Evolutionary conservation across 768 basidiomycete species (phyloP).

Genomic region (Amylocystis lapponica): DNA sequence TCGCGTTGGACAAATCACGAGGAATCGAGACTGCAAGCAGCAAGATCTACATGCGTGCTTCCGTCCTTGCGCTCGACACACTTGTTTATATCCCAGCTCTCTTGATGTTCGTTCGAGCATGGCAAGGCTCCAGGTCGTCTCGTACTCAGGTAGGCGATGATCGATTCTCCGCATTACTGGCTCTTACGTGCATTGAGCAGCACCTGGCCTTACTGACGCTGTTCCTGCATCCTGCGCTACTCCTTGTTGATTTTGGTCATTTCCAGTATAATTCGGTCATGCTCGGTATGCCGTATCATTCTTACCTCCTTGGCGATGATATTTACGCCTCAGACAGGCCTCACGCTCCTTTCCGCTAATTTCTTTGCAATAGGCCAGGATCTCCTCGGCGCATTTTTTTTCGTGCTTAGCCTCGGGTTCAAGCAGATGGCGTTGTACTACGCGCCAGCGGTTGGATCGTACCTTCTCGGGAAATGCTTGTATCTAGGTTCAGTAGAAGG

Average conservation of each 20-base stretch:
- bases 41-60: constrained; percentile 76
- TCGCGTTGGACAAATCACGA: constrained; percentile 61
- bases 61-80: constrained; percentile 63
- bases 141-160: constrained; percentile 62
- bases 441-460: constrained; percentile 86
- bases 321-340: constrained; percentile 35
- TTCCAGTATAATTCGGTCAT: constrained; percentile 96
- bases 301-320: background rate
- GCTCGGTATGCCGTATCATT: constrained; percentile 52
- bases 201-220: constrained; percentile 65
- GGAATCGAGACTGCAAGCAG: constrained; percentile 63
- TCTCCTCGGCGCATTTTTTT: constrained; percentile 67
- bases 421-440: constrained; percentile 98
- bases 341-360: constrained; percentile 64
- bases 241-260: constrained; percentile 88
- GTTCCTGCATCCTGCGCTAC: constrained; percentile 76
- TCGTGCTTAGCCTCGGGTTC: constrained; percentile 83
- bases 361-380: constrained; percentile 68
- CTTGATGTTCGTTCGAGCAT: constrained; percentile 55
- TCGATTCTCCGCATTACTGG: background rate
- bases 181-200: constrained; percentile 26
- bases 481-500: constrained; percentile 68
- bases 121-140: constrained; percentile 65
- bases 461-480: constrained; percentile 84
- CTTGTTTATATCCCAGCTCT: constrained; percentile 74